Base-by-base conservation (phyloP, 805 yeast genomes). In the Metschnikowia vanudenii region DNA sequence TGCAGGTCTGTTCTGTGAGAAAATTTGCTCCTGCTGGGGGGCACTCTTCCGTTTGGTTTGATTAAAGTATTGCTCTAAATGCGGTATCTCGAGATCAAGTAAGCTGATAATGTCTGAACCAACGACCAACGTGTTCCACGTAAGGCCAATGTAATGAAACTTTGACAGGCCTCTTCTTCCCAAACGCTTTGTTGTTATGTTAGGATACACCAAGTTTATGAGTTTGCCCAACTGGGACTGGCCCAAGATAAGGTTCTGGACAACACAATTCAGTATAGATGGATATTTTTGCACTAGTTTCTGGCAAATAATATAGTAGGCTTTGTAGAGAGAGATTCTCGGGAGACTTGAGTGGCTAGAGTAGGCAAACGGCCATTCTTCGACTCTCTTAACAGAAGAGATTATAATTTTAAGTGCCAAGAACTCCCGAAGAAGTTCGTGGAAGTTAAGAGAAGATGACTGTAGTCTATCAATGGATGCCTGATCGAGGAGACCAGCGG, bases 141-240 rank as follows among this genome's bases (percentile, higher is more conserved):
- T 53, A 2, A 71, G 69, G 1, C 75, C 75, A 39, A 70, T 57
- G 48, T 71, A 71, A 44, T 71, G 68, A 49, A 69, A 71, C 51
- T 70, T 71, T 4, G 75, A 71, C 42, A 67, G 72, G 13, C 76
- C 76, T 36, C 76, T 52, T 43, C 66, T 59, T 3, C 76, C 76
- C 39, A 71, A 60, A 41, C 76, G 52, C 47, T 71, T 71, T 43
- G 69, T 66, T 20, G 61, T 44, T 34, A 70, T 50, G 41, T 64
- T 55, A 1, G 76, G 76, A 49, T 64, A 69, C 6, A 69, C 71
- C 38, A 69, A 51, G 51, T 71, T 71, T 43, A 70, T 67, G 35
- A 71, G 56, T 47, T 71, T 71, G 3, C 76, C 76, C 22, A 71
- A 52, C 46, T 69, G 68, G 7, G 73, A 67, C 45, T 68, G 75